These are phyloP conservation scores for Elaeis oleifera DNA, from an alignment of 202 grass and related monocot genomes.

Conservation along the genomic window DNA sequence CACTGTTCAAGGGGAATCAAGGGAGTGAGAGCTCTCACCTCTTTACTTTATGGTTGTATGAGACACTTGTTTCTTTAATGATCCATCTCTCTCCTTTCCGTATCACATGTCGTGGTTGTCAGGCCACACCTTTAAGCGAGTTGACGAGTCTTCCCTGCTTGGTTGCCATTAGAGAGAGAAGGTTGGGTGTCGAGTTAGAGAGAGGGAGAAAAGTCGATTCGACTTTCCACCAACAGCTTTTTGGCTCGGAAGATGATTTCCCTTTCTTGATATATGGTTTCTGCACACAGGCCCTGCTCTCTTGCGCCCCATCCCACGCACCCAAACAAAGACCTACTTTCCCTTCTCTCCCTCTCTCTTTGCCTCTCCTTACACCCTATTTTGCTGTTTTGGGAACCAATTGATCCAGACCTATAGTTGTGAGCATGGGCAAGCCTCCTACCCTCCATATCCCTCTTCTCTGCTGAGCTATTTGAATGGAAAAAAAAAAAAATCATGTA, in stretches of 20 bases:
- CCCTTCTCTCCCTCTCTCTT: not conserved
- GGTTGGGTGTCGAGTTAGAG: too few relatives aligned
- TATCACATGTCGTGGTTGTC: conserved; percentile 31
- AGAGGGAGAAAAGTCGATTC: conserved; percentile 27
- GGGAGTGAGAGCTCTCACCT: too few relatives aligned
- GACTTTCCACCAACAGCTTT: conserved; percentile 40
- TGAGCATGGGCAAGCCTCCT: conserved; percentile 2
- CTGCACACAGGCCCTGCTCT: conserved; percentile 6
- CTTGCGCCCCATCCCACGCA: not conserved
- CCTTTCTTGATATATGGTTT: conserved; percentile 21
- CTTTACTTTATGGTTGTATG: too few relatives aligned
- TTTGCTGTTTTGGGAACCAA: not conserved
- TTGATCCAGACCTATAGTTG: not conserved
- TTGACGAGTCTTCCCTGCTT: not conserved
- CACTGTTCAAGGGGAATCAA: too few relatives aligned
- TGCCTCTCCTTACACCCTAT: not conserved
- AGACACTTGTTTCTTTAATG: conserved; percentile 22
- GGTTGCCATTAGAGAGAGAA: not conserved
- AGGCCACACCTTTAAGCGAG: conserved; percentile 17
- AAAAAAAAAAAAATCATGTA: not conserved
- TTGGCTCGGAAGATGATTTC: conserved; percentile 25
- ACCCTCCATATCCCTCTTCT: not conserved
- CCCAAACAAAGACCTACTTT: conserved; percentile 29
- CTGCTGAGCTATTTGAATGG: conserved; percentile 11
- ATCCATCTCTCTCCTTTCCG: conserved; percentile 10